These are phyloP conservation scores for Solanum rostratum DNA, from an alignment of 257 asterid genomes.

Conservation along the genomic window DNA sequence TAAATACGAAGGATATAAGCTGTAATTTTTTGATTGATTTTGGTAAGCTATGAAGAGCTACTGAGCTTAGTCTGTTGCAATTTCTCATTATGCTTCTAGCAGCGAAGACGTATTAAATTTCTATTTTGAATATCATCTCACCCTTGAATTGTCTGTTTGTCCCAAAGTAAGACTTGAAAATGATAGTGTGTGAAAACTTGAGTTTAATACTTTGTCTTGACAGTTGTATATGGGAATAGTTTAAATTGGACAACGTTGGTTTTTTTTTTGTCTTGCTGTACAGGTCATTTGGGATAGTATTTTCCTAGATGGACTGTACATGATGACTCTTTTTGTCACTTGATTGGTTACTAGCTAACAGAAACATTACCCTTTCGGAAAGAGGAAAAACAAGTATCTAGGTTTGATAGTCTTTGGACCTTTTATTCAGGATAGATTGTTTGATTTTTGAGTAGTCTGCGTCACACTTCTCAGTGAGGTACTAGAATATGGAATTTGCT, in stretches of 20 bases:
- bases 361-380: background rate
- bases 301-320: background rate
- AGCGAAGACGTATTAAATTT: background rate
- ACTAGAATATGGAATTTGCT: background rate
- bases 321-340: background rate
- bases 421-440: background rate
- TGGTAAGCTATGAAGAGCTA: background rate
- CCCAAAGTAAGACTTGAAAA: background rate
- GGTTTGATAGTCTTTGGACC: background rate
- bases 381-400: background rate
- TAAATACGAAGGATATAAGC: background rate
- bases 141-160: background rate
- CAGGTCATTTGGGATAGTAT: background rate
- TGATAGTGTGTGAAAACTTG: background rate
- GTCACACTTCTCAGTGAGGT: background rate
- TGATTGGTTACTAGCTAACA: background rate
- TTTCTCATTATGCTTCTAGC: background rate
- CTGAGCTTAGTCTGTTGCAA: background rate
- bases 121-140: background rate
- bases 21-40: background rate
- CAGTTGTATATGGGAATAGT: background rate
- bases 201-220: background rate
- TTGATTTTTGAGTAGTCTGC: background rate
- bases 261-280: background rate
- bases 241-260: background rate